Evolutionary conservation across 2,329 filamentous ascomycete genomes (phyloP), one percentile per base, ranked within the genome.

Genomic region (Onygenales sp.): DNA sequence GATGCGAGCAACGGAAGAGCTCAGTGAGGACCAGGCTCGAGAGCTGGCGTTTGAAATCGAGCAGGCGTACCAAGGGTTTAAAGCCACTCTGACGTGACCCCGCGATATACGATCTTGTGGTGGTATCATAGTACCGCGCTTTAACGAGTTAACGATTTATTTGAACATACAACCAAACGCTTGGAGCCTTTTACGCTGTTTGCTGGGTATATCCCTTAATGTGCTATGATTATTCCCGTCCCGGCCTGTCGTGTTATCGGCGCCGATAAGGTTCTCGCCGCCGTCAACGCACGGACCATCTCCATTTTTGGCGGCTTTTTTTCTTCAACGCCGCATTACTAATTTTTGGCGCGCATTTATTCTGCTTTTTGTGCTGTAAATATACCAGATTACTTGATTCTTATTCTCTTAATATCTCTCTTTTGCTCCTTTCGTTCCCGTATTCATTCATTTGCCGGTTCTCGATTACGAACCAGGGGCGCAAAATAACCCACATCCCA

Each of bases 1-100:
- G 72, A 97, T 98, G 93, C 88, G 88, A 65, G 93, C 91, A 7
- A 90, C 89, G 1, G 91, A 97, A 64, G 90, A 95, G 68, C 71
- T 98, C 61, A 85, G 81, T 61, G 87, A 95, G 63, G 85, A 92
- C 54, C 89, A 96, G 71, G 87, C 87, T 5, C 78, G 92, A 54
- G 90, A 98, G 69, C 74, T 97, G 61, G 87, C 93, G 60, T 83
- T 95, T 68, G 92, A 97, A 67, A 95, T 97, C 65, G 89, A 95
- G 66, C 85, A 88, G 64, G 92, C 92, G 42, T 97, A 97, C 66
- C 85, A 92, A 62, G 92, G 92, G 2, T 97, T 97, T 70, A 95
- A 96, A 70, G 82, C 80, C 50, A 89, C 84, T 3, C 74, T 95
- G 65, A 80, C 76, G 44, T 85, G 66, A 68, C 14, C 36, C 31